phyloP scores from a whole-genome alignment of 805 yeast species.

The Ogataea siamensis region DNA sequence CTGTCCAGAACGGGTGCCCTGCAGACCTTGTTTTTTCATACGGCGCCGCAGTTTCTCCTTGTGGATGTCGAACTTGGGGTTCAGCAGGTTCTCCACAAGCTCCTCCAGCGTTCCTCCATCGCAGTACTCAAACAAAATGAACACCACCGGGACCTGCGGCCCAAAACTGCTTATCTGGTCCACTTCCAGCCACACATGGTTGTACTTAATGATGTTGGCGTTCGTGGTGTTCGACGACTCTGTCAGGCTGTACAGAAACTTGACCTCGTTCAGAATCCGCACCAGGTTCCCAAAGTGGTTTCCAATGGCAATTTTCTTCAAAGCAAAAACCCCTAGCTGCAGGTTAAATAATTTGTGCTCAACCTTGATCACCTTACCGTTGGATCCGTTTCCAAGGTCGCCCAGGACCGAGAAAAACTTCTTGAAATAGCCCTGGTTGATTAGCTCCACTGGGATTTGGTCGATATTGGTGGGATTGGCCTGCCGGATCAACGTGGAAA shows the following conservation, averaged over 20 bases:
- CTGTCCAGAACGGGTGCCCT: not conserved
- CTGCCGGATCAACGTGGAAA: conserved; percentile 16
- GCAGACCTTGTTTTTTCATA: conserved; percentile 17
- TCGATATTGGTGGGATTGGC: conserved; percentile 10
- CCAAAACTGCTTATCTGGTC: conserved; percentile 52
- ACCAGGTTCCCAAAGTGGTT: conserved; percentile 66
- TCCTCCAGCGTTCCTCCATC: conserved; percentile 86
- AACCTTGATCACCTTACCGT: conserved; percentile 82
- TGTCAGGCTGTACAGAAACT: conserved; percentile 57
- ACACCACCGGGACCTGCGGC: conserved; percentile 59
- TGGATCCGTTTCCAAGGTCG: conserved; percentile 75
- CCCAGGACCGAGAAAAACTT: conserved; percentile 64
- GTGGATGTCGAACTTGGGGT: conserved; percentile 38
- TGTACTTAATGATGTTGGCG: conserved; percentile 72
- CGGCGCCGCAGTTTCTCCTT: conserved; percentile 36
- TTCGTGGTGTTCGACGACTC: conserved; percentile 29
- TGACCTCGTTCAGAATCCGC: conserved; percentile 74
- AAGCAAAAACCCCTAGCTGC: conserved; percentile 75
- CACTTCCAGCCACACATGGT: conserved; percentile 89
- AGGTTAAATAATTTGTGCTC: conserved; percentile 74
- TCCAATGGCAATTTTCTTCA: conserved; percentile 83
- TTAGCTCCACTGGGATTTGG: conserved; percentile 42
- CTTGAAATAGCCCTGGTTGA: conserved; percentile 78
- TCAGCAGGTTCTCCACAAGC: conserved; percentile 40
- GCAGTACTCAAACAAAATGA: conserved; percentile 82